Conservation (phyloP, 78 protist genomes). For the Corallochytrium limacisporum region DNA sequence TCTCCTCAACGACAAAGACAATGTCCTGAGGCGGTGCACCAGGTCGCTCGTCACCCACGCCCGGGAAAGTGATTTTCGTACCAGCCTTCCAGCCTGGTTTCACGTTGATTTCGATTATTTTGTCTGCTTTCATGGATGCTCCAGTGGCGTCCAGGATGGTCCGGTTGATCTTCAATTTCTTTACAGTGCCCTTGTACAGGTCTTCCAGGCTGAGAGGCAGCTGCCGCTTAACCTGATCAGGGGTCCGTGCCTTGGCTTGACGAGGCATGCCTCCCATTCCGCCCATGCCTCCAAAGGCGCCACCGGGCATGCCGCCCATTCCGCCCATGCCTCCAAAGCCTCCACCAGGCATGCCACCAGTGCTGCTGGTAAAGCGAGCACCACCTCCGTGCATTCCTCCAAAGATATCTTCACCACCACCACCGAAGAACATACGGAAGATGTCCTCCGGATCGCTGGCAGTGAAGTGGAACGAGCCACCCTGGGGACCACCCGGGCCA, state of each 20-base stretch:
- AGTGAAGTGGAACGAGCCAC: slow-evolving; percentile 11
- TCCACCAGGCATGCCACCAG: slow-evolving; percentile 15
- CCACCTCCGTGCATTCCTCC: slow-evolving; percentile 5
- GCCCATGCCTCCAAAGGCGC: not conserved
- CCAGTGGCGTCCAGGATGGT: slow-evolving; percentile 6
- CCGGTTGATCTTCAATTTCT: slow-evolving; percentile 33
- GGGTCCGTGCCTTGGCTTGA: not conserved
- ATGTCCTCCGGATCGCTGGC: slow-evolving; percentile 11
- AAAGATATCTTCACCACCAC: not conserved
- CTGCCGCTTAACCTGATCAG: not conserved
- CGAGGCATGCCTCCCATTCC: not conserved
- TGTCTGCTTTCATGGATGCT: not conserved
- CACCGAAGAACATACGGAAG: slow-evolving; percentile 24
- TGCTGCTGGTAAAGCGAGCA: not conserved
- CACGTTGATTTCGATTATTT: slow-evolving; percentile 24
- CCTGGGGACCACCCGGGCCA: not conserved
- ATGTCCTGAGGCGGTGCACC: slow-evolving; percentile 45
- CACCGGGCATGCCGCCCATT: slow-evolving; percentile 12
- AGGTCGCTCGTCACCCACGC: slow-evolving; percentile 36
- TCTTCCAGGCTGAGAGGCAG: slow-evolving; percentile 29
- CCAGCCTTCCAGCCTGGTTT: slow-evolving; percentile 60
- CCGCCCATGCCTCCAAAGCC: not conserved
- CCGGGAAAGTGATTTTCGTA: slow-evolving; percentile 44
- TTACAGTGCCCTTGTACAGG: slow-evolving; percentile 20
- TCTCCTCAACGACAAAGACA: slow-evolving; percentile 47